Conservation (phyloP, 768 basidiomycete species). For the Fomitopsis serialis region DNA sequence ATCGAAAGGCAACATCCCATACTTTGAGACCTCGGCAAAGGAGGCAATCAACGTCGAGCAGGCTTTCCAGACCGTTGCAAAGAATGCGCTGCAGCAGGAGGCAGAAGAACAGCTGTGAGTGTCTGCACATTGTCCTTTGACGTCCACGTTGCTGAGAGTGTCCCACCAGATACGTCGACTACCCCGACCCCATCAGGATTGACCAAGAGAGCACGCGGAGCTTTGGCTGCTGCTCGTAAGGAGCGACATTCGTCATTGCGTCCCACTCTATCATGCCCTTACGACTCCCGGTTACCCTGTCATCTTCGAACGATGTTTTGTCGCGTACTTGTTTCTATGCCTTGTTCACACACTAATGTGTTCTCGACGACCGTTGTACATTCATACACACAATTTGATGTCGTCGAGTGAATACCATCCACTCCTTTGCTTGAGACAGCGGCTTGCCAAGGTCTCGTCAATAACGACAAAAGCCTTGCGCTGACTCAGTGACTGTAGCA, state of each 20-base stretch:
- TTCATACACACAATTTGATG: constrained; percentile 13
- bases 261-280: constrained; percentile 6
- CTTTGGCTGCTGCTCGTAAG: constrained; percentile 86
- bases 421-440: not conserved
- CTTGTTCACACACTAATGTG: constrained; percentile 6
- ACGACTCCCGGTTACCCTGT: constrained; percentile 18
- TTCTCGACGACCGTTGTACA: constrained; percentile 12
- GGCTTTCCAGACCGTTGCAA: constrained; percentile 99
- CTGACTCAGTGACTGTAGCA: too few relatives aligned
- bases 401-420: not conserved
- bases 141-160: constrained; percentile 13
- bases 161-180: constrained; percentile 83
- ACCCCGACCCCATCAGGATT: constrained; percentile 97
- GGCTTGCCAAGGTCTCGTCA: too few relatives aligned
- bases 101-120: constrained; percentile 90
- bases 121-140: not conserved
- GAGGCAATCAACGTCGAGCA: constrained; percentile 99
- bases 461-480: too few relatives aligned
- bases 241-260: constrained; percentile 12
- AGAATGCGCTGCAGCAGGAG: constrained; percentile 97
- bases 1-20: constrained; percentile 98
- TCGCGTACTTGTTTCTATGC: constrained; percentile 3
- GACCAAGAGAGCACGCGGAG: constrained; percentile 89
- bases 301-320: constrained; percentile 6
- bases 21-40: constrained; percentile 99